Percentiles rank a stretch among this genome's conserved stretches.
These are phyloP conservation scores for Chaetomium olivaceum DNA, from an alignment of 2,329 filamentous ascomycete species.

Conservation along the genomic window DNA sequence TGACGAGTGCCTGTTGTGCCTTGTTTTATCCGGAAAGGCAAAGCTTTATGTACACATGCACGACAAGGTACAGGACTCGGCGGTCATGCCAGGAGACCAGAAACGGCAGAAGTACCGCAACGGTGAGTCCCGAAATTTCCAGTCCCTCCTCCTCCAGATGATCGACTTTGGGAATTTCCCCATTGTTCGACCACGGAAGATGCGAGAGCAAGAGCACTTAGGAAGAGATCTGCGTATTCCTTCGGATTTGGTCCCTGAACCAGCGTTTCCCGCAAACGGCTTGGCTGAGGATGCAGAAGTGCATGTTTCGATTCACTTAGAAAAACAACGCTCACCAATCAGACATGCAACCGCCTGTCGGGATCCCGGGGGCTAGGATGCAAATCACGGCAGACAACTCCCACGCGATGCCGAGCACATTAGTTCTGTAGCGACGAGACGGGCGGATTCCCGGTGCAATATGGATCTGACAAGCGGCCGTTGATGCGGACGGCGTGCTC, in stretches of 20 bases:
- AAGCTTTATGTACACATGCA: not conserved
- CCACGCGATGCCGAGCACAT: not conserved
- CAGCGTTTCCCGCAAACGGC: not conserved
- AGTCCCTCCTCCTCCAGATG: not conserved
- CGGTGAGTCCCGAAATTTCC: not conserved
- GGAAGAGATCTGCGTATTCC: conserved; percentile 6
- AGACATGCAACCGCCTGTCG: not conserved
- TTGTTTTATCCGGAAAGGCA: conserved; percentile 19
- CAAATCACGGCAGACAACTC: not conserved
- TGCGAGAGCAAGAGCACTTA: not conserved
- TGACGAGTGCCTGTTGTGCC: not conserved
- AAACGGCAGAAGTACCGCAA: conserved; percentile 11
- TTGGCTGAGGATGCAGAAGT: not conserved
- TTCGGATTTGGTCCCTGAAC: not conserved
- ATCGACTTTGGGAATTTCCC: conserved; percentile 14
- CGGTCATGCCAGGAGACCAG: not conserved
- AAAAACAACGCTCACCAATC: not conserved
- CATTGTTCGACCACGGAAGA: conserved; percentile 8
- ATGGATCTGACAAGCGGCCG: not conserved
- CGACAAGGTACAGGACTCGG: not conserved
- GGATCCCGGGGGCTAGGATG: conserved; percentile 2
- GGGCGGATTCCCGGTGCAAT: not conserved
- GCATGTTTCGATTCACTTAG: not conserved
- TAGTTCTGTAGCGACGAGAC: not conserved
- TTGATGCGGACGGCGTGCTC: conserved; percentile 7